Conservation (phyloP, 495 filamentous ascomycete genomes). For the Trichoderma asperelloides region DNA sequence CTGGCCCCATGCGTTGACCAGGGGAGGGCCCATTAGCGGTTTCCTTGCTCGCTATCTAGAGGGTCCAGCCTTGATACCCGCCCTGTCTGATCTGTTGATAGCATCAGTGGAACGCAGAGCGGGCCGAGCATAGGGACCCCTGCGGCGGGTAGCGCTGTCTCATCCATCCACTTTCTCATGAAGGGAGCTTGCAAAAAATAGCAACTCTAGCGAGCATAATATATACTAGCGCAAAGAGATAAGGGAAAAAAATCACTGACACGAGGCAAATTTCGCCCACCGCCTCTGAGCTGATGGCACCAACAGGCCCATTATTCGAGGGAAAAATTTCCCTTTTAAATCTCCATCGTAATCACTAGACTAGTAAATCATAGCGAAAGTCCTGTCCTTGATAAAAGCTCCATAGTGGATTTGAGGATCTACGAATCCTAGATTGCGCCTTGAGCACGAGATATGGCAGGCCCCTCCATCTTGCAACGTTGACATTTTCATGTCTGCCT, state of each 20-base stretch:
- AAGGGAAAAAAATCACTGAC: neutral
- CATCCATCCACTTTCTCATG: neutral
- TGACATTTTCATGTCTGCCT: no score
- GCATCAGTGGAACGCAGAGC: neutral
- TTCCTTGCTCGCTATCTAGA: neutral
- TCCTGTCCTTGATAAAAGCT: neutral
- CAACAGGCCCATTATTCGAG: neutral
- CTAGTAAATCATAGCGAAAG: neutral
- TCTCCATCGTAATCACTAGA: neutral
- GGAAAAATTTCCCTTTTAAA: neutral
- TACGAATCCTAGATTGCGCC: constrained; percentile 2
- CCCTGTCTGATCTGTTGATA: neutral
- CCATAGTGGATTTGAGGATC: constrained; percentile 3
- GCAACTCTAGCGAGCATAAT: neutral
- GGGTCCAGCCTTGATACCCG: neutral
- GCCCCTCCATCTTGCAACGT: neutral
- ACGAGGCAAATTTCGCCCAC: neutral
- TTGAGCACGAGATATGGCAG: neutral
- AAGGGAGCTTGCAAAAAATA: neutral
- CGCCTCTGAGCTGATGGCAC: neutral
- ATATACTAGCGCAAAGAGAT: neutral
- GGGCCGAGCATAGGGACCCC: neutral
- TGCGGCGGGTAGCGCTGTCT: neutral
- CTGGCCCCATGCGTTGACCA: neutral
- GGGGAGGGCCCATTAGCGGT: neutral